These are phyloP conservation scores for Fusarium drepaniforme DNA, from an alignment of 2,329 filamentous ascomycete species.

Conservation along the genomic window DNA sequence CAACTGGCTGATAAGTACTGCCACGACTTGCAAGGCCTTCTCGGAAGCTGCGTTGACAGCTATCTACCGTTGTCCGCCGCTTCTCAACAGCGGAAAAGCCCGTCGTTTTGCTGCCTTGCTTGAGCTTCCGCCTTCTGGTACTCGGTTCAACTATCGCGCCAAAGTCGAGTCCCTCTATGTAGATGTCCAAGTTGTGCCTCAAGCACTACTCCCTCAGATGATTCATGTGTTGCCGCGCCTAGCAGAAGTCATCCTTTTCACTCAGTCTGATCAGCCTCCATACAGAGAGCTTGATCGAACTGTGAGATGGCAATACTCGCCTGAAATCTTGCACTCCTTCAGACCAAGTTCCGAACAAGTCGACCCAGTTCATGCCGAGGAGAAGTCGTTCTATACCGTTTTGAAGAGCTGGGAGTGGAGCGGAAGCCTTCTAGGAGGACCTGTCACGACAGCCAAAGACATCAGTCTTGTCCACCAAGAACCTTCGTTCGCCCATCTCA, in stretches of 20 bases:
- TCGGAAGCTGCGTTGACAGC: conserved; percentile 79
- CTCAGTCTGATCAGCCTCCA: conserved; percentile 75
- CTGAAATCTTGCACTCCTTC: conserved; percentile 74
- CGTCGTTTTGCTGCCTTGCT: conserved; percentile 65
- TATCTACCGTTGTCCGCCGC: conserved; percentile 77
- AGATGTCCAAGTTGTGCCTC: conserved; percentile 74
- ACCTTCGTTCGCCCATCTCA: conserved; percentile 67
- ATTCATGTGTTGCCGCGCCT: conserved; percentile 75
- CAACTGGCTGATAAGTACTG: conserved; percentile 74
- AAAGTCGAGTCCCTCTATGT: conserved; percentile 80
- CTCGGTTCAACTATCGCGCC: conserved; percentile 72
- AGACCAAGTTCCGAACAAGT: conserved; percentile 60
- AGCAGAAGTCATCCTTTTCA: conserved; percentile 77
- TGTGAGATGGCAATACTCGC: conserved; percentile 78
- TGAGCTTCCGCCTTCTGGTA: conserved; percentile 61
- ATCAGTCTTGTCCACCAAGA: conserved; percentile 66
- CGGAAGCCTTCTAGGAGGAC: conserved; percentile 62
- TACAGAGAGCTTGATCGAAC: conserved; percentile 69
- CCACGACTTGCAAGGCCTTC: conserved; percentile 73
- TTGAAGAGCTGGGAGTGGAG: conserved; percentile 73
- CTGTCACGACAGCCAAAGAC: conserved; percentile 60
- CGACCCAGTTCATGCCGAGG: conserved; percentile 41
- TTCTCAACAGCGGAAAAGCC: conserved; percentile 62
- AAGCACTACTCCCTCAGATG: conserved; percentile 59
- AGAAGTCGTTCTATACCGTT: conserved; percentile 49